phyloP scores from a whole-genome alignment of 306 rosid genomes.

The Vicia faba region DNA sequence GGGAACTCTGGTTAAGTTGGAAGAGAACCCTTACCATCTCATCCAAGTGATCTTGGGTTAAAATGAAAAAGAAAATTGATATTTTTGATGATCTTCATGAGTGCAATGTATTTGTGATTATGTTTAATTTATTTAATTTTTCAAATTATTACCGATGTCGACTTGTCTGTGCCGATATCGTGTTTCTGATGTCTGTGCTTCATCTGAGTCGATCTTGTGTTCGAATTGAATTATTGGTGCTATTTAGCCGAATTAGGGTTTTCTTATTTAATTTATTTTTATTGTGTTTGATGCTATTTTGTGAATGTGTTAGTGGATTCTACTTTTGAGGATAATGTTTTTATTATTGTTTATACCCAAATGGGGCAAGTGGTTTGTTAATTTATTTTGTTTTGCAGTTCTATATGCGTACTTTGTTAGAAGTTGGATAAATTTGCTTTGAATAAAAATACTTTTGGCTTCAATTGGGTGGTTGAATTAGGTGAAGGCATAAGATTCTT shows the following conservation, averaged over 20 bases:
- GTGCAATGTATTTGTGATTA: too few relatives aligned
- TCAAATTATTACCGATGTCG: too few relatives aligned
- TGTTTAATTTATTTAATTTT: too few relatives aligned
- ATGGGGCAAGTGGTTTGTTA: slow-evolving; percentile 24
- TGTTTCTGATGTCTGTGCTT: too few relatives aligned
- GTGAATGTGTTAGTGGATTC: slow-evolving; percentile 15
- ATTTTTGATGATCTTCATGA: too few relatives aligned
- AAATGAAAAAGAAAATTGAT: too few relatives aligned
- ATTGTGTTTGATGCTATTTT: slow-evolving; percentile 3
- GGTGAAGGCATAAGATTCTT: neutral
- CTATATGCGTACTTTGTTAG: neutral
- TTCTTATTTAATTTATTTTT: neutral
- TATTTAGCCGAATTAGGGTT: neutral
- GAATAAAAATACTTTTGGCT: slow-evolving; percentile 1
- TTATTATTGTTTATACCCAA: neutral
- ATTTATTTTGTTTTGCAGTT: slow-evolving; percentile 11
- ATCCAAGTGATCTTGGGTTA: too few relatives aligned
- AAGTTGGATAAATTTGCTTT: slow-evolving; percentile 25
- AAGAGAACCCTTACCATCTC: too few relatives aligned
- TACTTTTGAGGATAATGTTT: neutral
- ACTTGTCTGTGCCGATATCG: too few relatives aligned
- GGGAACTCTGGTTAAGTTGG: too few relatives aligned
- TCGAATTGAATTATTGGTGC: neutral
- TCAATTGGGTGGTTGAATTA: slow-evolving; percentile 11
- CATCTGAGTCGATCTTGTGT: too few relatives aligned